Evolutionary conservation across 768 basidiomycete genomes (phyloP).

Genomic region (Pleurotus pulmonarius): DNA sequence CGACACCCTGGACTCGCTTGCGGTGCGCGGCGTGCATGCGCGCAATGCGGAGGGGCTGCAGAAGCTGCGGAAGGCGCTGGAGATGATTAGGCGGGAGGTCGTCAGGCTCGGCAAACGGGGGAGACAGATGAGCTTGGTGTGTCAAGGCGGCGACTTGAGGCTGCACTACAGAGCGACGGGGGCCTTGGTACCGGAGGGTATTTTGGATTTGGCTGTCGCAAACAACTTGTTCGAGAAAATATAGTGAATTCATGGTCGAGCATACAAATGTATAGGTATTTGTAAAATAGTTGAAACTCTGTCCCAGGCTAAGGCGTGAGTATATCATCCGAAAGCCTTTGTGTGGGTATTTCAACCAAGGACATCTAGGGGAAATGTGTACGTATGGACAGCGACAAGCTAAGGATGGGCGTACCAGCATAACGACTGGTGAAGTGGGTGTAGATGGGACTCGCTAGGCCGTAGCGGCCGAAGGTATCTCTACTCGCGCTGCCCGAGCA

Average conservation of each 20-base stretch:
- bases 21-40: conserved; percentile 26
- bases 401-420: conserved; percentile 54
- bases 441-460: conserved; percentile 94
- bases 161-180: conserved; percentile 42
- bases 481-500: conserved; percentile 90
- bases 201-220: too few relatives aligned
- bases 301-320: too few relatives aligned
- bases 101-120: conserved; percentile 49
- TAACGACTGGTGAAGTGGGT: too few relatives aligned
- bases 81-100: conserved; percentile 44
- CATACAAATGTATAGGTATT: too few relatives aligned
- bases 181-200: too few relatives aligned
- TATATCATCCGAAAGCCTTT: too few relatives aligned
- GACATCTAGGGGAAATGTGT: conserved; percentile 55
- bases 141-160: conserved; percentile 36
- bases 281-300: too few relatives aligned
- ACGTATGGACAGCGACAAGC: background rate
- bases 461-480: conserved; percentile 95
- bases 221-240: too few relatives aligned
- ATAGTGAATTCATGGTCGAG: too few relatives aligned
- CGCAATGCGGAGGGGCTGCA: conserved; percentile 29
- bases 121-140: conserved; percentile 50
- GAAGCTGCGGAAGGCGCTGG: conserved; percentile 34
- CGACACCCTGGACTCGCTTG: conserved; percentile 41
- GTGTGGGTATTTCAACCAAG: conserved; percentile 49